These are phyloP conservation scores for Stereum hirsutum DNA, from an alignment of 1,284 basidiomycete species.

Conservation along the genomic window DNA sequence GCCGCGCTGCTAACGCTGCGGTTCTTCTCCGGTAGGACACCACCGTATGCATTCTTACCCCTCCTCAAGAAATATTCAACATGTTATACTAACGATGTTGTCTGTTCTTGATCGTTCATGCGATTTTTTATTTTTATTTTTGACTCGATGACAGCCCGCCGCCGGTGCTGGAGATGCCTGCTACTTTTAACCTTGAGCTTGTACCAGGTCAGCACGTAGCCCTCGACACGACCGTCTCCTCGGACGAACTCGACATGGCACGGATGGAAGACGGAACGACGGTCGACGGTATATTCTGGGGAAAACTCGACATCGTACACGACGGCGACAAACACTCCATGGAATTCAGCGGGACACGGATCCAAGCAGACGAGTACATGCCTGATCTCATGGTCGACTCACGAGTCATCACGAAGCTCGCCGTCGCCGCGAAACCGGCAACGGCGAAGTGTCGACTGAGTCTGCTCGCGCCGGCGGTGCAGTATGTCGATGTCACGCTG, in stretches of 20 bases:
- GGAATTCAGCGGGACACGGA: conserved; percentile 71
- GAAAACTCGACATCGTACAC: conserved; percentile 74
- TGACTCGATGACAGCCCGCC: conserved; percentile 44
- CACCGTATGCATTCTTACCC: conserved; percentile 45
- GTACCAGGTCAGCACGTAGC: conserved; percentile 65
- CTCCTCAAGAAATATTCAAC: conserved; percentile 1
- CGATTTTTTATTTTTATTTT: background rate
- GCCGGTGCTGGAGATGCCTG: conserved; percentile 79
- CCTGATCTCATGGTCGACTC: conserved; percentile 67
- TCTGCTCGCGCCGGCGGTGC: conserved; percentile 56
- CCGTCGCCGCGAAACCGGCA: conserved; percentile 58
- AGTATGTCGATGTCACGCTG: conserved; percentile 70
- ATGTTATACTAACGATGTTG: too few species aligned
- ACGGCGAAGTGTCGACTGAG: conserved; percentile 67
- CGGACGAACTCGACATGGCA: conserved; percentile 76
- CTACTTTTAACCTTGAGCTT: conserved; percentile 71
- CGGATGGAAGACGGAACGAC: conserved; percentile 79
- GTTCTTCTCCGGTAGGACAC: conserved; percentile 32
- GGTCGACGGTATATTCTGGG: conserved; percentile 77
- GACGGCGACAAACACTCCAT: conserved; percentile 64
- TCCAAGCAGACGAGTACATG: conserved; percentile 44
- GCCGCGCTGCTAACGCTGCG: conserved; percentile 8
- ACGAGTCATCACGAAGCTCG: conserved; percentile 62
- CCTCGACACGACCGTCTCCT: conserved; percentile 65
- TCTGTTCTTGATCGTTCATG: too few species aligned